Base-by-base conservation (phyloP, 352 stramenopile species). In the Phytophthora hibernalis region DNA sequence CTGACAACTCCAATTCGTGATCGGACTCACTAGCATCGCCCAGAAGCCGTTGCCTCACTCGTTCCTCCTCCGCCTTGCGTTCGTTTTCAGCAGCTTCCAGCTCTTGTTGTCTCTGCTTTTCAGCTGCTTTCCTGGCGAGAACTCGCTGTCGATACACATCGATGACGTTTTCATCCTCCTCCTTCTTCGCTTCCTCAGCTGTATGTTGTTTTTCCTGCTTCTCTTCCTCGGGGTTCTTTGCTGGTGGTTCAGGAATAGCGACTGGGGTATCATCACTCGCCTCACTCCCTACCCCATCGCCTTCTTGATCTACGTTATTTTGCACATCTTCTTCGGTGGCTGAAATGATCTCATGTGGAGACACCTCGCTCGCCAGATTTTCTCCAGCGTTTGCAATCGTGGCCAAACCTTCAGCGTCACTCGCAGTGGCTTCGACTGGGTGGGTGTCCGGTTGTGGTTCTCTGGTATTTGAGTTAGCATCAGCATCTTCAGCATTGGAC, bases 61-160 rank as follows among this genome's bases (percentile, higher is more conserved):
- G 54, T 53, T 54, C 66, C 20, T 60, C 68, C 30, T 76, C 72
- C 37, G 80, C 74, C 43, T 82, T 70, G 24, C 62, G 40, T 48
- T 80, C 69, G 3, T 37, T 70, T 54, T 80, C 74, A 3, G 63
- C 54, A 6, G 70, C 65, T 52, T 88, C 81, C 22, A 77, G 24
- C 50, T 87, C 80, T 35, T 76, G 50, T 52, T 87, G 76, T 0
- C 67, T 66, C 54, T 89, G 77, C 42, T 90, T 90, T 44, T 90
- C 83, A 0, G 81, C 83, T 6, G 79, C 79, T 68, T 89, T 87
- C 16, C 81, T 69, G 18, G 81, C 77, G 8, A 92, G 67, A 10
- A 92, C 83, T 11, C 83, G 76, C 57, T 90, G 83, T 13, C 83
- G 77, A 54, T 88, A 92, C 1, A 85, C 75, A 21, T 89, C 83